Percentiles rank a stretch among this genome's conserved stretches.
phyloP scores from a whole-genome alignment of 176 grass and related monocot genomes.

The Cenchrus fungigraminus region DNA sequence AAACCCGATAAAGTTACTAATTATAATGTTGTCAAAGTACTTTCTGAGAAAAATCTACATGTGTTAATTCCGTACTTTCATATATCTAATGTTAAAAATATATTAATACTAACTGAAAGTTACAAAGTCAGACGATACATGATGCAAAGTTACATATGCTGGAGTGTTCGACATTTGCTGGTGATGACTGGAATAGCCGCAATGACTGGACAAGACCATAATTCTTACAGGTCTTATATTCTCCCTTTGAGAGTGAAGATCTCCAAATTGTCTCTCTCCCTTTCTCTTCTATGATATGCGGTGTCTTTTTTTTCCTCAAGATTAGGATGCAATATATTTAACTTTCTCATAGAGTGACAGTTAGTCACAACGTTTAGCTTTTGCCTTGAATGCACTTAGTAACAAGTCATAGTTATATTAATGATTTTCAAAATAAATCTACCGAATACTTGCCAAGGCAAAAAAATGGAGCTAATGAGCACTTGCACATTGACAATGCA shows the following conservation, averaged over 20 bases:
- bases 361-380: background rate
- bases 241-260: background rate
- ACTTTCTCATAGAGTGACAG: background rate
- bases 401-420: background rate
- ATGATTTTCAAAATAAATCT: conserved; percentile 25
- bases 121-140: background rate
- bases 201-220: background rate
- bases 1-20: background rate
- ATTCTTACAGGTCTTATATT: background rate
- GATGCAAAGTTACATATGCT: background rate
- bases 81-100: background rate
- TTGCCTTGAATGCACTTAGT: background rate
- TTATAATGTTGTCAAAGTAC: background rate
- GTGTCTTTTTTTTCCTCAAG: background rate
- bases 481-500: background rate
- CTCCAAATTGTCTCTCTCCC: background rate
- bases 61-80: background rate
- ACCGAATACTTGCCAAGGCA: background rate
- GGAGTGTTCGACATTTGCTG: background rate
- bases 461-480: background rate
- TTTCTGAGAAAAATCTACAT: background rate
- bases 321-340: background rate
- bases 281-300: background rate
- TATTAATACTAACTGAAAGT: background rate
- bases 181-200: background rate